Evolutionary conservation across 1,139 yeast genomes (phyloP), one percentile per base, ranked within the genome.

Genomic region (Sugiyamaella pinicola): DNA sequence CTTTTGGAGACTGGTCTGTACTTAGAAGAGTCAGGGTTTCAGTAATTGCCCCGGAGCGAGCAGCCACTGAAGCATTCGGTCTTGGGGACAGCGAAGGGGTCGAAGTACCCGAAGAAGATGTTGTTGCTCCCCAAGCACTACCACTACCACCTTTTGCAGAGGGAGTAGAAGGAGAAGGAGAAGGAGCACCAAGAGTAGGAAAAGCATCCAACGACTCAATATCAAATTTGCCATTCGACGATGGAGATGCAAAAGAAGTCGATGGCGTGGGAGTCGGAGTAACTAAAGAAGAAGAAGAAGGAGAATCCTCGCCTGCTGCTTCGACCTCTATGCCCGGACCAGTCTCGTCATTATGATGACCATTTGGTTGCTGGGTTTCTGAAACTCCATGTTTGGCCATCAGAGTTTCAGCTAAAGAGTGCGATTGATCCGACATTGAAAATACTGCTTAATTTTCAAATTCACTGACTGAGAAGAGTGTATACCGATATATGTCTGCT

Each of bases 161-260:
- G 52, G 33, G 35, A 10, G 56, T 19, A 22, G 60, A 42, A 13
- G 64, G 54, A 9, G 60, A 42, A 13, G 64, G 54, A 9, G 57
- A 49, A 22, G 64, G 64, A 31, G 80, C 80, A 39, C 90, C 91
- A 61, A 88, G 77, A 28, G 88, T 78, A 9, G 96, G 96, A 69
- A 86, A 85, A 8, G 87, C 86, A 15, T 76, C 69, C 68, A 61
- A 47, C 10, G 69, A 66, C 31, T 55, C 49, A 39, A 66, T 54
- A 47, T 64, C 68, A 35, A 63, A 51, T 50, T 56, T 54, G 15
- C 44, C 47, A 33, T 49, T 49, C n/a, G 47, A 29, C 15, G 38
- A 26, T 15, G 38, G n/a, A 12, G 42, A 19, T 18, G 48, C 29
- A 15, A 15, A 26, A 2, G 43, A 28, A 15, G 34, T 38, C 38